Evolutionary conservation across 2,329 filamentous ascomycete genomes (phyloP), one percentile per base, ranked within the genome.

Genomic region (Chrysoporthe austroafricana): DNA sequence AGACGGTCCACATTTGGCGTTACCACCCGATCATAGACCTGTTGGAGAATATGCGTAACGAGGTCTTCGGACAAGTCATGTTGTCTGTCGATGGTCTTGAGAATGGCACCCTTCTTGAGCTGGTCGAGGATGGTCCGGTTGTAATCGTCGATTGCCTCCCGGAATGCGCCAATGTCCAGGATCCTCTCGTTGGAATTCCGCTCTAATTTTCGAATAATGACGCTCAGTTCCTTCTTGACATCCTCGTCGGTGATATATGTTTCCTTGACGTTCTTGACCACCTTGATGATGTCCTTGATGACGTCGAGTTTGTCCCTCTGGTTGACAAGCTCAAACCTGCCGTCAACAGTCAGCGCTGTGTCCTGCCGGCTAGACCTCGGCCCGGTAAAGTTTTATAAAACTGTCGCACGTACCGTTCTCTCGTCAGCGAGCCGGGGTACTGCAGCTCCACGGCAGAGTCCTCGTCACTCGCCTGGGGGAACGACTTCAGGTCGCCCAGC

Each of bases 21-120:
- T 8, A 99, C 96, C 5, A 93, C 97, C 62, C 96, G 92, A 74
- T 94, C 90, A 80, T 97, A 98, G 32, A 93, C 91, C 77, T 99
- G 94, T 65, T 87, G 89, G 54, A 97, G 86, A 73, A 97, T 95
- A 72, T 93, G 90, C 72, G 91, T 89, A 59, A 94, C 89, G 61
- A 94, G 86, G 57, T 88, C 87, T 56, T 92, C 84, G 7, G 91
- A 89, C 21, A 97, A 82, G 59, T 86, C 84, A 73, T 91, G 90
- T 76, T 88, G 88, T 60, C 82, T 80, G 71, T 91, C 87, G 59
- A 98, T 84, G 72, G 92, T 91, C 72, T 86, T 88, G 26, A 88
- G 85, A 70, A 98, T 88, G 11, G 87, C 88, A 52, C 92, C 93
- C 73, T 91, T 86, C 70, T 86, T 82, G 26, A 94, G 85, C 42